Conservation (phyloP, 2,329 filamentous ascomycete genomes). For the Aspergillus uvarum region DNA sequence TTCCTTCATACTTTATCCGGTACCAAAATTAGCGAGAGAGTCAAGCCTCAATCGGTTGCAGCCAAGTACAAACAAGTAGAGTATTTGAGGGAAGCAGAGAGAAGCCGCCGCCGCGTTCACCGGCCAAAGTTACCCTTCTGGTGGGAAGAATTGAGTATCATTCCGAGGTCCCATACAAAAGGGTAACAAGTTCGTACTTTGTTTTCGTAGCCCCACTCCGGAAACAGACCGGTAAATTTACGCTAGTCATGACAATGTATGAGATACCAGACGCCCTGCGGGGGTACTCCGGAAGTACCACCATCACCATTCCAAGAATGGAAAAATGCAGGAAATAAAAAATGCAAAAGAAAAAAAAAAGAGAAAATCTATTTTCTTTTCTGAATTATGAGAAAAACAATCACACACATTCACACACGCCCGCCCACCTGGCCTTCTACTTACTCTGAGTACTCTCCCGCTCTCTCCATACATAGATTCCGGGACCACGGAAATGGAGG, state of each 20-base stretch:
- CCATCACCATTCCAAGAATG: conserved; percentile 12
- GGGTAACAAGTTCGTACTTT: conserved; percentile 23
- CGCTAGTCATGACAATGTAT: conserved; percentile 23
- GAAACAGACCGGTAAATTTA: conserved; percentile 34
- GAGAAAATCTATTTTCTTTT: conserved; percentile 9
- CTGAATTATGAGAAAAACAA: neutral
- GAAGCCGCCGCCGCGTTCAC: neutral
- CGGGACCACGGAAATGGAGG: conserved; percentile 16
- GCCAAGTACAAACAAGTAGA: neutral
- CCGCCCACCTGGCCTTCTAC: no score
- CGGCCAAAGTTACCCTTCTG: conserved; percentile 7
- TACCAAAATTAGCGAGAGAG: neutral
- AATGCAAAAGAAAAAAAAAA: conserved; percentile 8
- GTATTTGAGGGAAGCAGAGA: neutral
- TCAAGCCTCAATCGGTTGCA: conserved; percentile 12
- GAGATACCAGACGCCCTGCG: conserved; percentile 24
- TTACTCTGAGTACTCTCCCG: no score
- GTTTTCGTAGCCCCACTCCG: conserved; percentile 24
- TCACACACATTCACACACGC: neutral
- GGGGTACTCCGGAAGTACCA: conserved; percentile 29
- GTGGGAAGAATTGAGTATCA: neutral
- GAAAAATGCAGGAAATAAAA: conserved; percentile 11
- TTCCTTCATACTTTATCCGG: neutral
- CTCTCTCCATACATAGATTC: neutral
- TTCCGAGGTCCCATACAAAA: neutral